Percentiles rank a stretch among this genome's conserved stretches.
These are phyloP conservation scores for Aquilaria yunnanensis DNA, from an alignment of 345 rosid species.

Conservation along the genomic window DNA sequence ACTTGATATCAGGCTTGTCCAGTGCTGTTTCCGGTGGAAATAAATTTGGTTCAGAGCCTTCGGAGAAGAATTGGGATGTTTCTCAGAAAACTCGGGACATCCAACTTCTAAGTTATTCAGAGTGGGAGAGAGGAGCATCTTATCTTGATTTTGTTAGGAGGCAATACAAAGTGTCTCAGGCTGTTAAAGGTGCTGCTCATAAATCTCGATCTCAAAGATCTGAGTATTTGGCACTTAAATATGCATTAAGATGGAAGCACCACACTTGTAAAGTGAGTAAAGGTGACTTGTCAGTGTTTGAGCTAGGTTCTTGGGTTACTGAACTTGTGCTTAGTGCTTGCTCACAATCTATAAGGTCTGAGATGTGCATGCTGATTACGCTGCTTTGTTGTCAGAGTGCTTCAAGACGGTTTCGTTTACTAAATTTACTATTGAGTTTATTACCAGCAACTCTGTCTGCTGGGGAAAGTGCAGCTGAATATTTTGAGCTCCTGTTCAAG, in stretches of 20 bases:
- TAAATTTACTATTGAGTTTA: constrained; percentile 76
- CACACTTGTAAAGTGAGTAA: constrained; percentile 48
- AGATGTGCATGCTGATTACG: constrained; percentile 92
- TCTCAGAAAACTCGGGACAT: constrained; percentile 69
- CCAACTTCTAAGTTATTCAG: constrained; percentile 84
- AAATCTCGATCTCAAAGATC: constrained; percentile 68
- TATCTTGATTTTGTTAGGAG: constrained; percentile 98
- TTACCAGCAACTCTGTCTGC: constrained; percentile 85
- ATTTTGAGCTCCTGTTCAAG: constrained; percentile 88
- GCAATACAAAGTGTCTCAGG: constrained; percentile 86
- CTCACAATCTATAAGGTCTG: constrained; percentile 93
- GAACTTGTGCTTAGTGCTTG: constrained; percentile 98
- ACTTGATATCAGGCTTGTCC: constrained; percentile 30
- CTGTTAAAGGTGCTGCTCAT: constrained; percentile 56
- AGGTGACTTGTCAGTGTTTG: constrained; percentile 68
- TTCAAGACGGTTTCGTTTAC: constrained; percentile 67
- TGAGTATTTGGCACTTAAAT: constrained; percentile 86
- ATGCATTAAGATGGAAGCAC: constrained; percentile 86
- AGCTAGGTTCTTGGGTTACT: constrained; percentile 96
- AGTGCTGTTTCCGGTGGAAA: constrained; percentile 26
- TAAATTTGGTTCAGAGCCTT: constrained; percentile 43
- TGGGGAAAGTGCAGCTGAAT: constrained; percentile 95
- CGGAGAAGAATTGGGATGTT: constrained; percentile 56
- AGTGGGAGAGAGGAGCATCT: constrained; percentile 98
- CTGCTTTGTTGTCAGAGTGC: constrained; percentile 83